A percentile compares a stretch with the other conserved stretches of the same genome.
Evolutionary conservation across 805 yeast genomes (phyloP).

Genomic region (Candida ficus): DNA sequence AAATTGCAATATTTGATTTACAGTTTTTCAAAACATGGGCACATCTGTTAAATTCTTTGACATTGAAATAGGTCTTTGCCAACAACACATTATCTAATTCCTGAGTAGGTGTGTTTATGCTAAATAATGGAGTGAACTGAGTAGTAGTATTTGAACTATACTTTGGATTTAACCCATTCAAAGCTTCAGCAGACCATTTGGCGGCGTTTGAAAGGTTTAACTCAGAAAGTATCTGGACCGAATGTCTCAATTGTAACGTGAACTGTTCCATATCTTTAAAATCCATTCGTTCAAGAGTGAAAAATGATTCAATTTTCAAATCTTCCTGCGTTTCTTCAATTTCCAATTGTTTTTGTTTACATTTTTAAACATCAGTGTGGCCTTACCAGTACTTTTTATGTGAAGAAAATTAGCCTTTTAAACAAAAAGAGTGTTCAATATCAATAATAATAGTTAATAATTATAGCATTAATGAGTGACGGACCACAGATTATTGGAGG

Average conservation of each 20-base stretch:
- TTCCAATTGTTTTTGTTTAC: neutral
- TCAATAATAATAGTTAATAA: neutral
- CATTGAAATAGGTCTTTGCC: slow-evolving; percentile 71
- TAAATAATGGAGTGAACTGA: slow-evolving; percentile 1
- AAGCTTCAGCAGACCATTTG: slow-evolving; percentile 83
- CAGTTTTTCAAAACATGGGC: slow-evolving; percentile 52
- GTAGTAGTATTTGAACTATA: neutral
- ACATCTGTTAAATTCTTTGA: slow-evolving; percentile 82
- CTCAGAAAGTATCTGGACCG: slow-evolving; percentile 42
- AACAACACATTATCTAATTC: slow-evolving; percentile 46
- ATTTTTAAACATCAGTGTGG: neutral
- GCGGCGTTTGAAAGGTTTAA: slow-evolving; percentile 65
- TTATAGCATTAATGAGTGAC: neutral
- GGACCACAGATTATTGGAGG: neutral
- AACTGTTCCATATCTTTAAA: slow-evolving; percentile 14
- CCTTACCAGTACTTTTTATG: no score
- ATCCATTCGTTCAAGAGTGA: neutral
- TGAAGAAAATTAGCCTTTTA: no score
- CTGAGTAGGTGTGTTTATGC: slow-evolving; percentile 4
- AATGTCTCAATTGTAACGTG: slow-evolving; percentile 29
- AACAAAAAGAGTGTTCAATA: neutral
- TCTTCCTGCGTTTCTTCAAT: no score
- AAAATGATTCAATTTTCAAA: neutral
- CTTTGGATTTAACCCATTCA: slow-evolving; percentile 42
- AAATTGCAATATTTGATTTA: slow-evolving; percentile 45